phyloP scores from a whole-genome alignment of 2,329 filamentous ascomycete genomes.

The Lojkania enalia region DNA sequence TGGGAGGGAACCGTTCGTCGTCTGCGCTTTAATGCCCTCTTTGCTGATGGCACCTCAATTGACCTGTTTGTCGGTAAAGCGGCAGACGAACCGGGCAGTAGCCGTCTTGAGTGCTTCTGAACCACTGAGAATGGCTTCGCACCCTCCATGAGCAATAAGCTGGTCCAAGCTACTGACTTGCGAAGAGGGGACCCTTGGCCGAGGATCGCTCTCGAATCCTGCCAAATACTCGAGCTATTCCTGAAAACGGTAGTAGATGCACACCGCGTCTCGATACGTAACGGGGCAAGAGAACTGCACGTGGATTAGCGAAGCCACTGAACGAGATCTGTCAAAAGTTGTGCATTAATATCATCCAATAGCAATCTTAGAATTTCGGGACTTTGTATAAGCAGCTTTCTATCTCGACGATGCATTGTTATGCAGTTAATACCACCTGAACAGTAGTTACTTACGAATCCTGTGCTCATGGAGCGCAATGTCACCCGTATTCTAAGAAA shows the following conservation, averaged over 20 bases:
- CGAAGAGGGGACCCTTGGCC: slow-evolving; percentile 8
- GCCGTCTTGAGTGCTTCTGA: slow-evolving; percentile 2
- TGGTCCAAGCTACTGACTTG: slow-evolving; percentile 11
- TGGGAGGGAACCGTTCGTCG: slow-evolving; percentile 18
- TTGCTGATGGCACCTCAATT: slow-evolving; percentile 12
- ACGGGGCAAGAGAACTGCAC: slow-evolving; percentile 19
- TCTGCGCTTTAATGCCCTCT: slow-evolving; percentile 10
- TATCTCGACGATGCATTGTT: slow-evolving; percentile 19
- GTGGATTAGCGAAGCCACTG: slow-evolving; percentile 23
- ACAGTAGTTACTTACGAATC: slow-evolving; percentile 18
- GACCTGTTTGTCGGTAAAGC: slow-evolving; percentile 22
- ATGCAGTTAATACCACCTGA: slow-evolving; percentile 21
- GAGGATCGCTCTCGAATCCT: slow-evolving; percentile 24
- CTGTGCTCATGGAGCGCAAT: slow-evolving; percentile 10
- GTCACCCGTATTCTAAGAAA: slow-evolving; percentile 14
- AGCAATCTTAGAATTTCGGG: slow-evolving; percentile 23
- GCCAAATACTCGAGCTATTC: slow-evolving; percentile 19
- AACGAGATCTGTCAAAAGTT: slow-evolving; percentile 9
- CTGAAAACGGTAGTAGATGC: slow-evolving; percentile 19
- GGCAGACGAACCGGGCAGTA: slow-evolving; percentile 22
- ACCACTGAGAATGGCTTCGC: slow-evolving; percentile 17
- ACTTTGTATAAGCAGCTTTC: slow-evolving; percentile 16
- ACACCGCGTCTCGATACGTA: slow-evolving; percentile 18
- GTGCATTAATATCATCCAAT: slow-evolving; percentile 30
- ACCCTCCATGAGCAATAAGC: slow-evolving; percentile 19